Conservation (phyloP, 2,329 filamentous ascomycete genomes). For the Pezicula neosporulosa region DNA sequence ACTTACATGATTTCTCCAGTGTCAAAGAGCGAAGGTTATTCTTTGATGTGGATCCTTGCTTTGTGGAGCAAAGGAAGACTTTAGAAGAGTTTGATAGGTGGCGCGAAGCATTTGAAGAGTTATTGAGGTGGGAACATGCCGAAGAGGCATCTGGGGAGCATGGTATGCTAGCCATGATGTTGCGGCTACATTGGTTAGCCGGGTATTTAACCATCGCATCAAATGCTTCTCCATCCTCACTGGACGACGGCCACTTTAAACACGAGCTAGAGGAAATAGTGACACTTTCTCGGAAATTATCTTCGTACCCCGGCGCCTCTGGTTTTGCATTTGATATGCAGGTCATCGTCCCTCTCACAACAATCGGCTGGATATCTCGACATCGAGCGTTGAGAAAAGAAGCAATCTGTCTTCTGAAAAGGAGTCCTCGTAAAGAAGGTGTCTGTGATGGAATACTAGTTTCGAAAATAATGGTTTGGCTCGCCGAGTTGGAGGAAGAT, state of each 20-base stretch:
- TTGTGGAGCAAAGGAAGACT: constrained; percentile 13
- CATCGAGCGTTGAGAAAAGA: constrained; percentile 14
- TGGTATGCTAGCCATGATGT: constrained; percentile 11
- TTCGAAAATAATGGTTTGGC: constrained; percentile 17
- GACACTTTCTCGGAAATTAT: constrained; percentile 10
- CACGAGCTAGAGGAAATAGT: constrained; percentile 13
- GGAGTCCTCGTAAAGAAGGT: constrained; percentile 14
- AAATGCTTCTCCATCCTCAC: constrained; percentile 11
- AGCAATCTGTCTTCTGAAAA: constrained; percentile 13
- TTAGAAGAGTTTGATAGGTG: constrained; percentile 20
- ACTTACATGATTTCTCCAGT: constrained; percentile 14
- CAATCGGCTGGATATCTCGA: constrained; percentile 18
- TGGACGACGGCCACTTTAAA: constrained; percentile 8
- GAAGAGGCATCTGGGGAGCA: constrained; percentile 8
- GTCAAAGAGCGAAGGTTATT: constrained; percentile 3
- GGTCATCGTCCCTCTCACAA: constrained; percentile 18
- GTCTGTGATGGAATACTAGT: constrained; percentile 18
- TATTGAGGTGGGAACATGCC: constrained; percentile 12
- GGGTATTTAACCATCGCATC: constrained; percentile 15
- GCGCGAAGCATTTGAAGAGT: constrained; percentile 17
- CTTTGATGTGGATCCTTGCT: constrained; percentile 19
- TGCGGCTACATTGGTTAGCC: constrained; percentile 17
- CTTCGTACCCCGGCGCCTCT: background rate
- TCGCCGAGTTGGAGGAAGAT: constrained; percentile 16
- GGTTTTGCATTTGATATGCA: constrained; percentile 17